Conservation (phyloP, 208 protist species). For the Leishmania tarentolae region DNA sequence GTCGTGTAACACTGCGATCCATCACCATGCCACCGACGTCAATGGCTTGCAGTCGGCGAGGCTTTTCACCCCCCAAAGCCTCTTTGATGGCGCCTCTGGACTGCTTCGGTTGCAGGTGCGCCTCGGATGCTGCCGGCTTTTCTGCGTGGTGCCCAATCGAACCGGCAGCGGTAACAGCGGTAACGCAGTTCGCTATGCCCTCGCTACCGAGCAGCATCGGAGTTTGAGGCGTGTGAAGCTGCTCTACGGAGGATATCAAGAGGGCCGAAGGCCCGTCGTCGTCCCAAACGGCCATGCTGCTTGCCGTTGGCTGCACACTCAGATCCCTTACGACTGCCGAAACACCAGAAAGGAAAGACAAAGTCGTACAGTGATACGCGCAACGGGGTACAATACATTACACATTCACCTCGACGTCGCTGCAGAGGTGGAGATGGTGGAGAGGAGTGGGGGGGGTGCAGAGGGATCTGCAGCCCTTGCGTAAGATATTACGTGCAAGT, state of each 20-base stretch:
- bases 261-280: background rate
- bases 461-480: background rate
- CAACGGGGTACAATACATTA: background rate
- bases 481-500: background rate
- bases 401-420: background rate
- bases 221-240: background rate
- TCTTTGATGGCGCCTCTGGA: conserved; percentile 1
- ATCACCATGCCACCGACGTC: background rate
- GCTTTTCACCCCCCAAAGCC: background rate
- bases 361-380: background rate
- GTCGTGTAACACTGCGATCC: background rate
- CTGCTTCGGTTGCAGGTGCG: background rate
- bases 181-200: background rate
- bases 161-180: no score
- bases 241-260: background rate
- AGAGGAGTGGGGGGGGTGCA: background rate
- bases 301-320: background rate
- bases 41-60: conserved; percentile 8
- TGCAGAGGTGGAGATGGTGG: background rate
- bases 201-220: background rate
- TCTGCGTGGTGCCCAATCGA: background rate
- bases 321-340: background rate
- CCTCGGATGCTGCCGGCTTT: background rate
- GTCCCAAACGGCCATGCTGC: conserved; percentile 1
- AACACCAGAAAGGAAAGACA: background rate